These are phyloP conservation scores for Chlorella sp. DNA, from an alignment of 139 green algal genomes.

Conservation along the genomic window DNA sequence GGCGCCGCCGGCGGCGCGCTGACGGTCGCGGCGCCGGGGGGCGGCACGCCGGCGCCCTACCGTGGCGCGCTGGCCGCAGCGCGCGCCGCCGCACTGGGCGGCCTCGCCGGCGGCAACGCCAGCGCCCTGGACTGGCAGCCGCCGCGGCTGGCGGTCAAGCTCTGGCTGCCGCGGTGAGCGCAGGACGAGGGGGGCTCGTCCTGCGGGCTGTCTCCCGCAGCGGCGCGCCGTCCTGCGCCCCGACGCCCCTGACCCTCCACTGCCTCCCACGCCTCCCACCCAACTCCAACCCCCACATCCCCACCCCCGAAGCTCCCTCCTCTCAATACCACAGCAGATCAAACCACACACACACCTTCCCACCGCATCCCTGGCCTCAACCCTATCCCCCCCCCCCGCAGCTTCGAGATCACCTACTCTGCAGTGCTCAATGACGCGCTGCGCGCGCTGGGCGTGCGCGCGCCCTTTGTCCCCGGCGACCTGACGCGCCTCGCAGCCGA, in stretches of 20 bases:
- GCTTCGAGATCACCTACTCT: slow-evolving; percentile 33
- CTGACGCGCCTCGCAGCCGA: slow-evolving; percentile 10
- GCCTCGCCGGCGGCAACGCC: not conserved
- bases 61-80: slow-evolving; percentile 8
- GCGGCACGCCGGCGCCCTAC: not conserved
- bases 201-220: too few species aligned
- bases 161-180: not conserved
- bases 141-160: not conserved
- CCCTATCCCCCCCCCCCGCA: not conserved
- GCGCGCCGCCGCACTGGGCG: not conserved
- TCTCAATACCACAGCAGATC: too few species aligned
- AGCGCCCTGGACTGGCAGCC: not conserved
- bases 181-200: too few species aligned
- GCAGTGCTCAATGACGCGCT: slow-evolving; percentile 8
- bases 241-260: too few species aligned
- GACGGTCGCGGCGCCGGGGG: not conserved
- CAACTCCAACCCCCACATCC: not conserved
- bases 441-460: slow-evolving; percentile 4
- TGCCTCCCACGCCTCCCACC: not conserved
- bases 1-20: not conserved
- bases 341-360: not conserved
- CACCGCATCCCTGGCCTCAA: not conserved
- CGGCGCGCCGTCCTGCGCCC: too few species aligned
- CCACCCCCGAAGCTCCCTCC: not conserved
- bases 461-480: slow-evolving; percentile 27